Evolutionary conservation across 768 basidiomycete species (phyloP), one percentile per base, ranked within the genome.

Genomic region (Punctularia strigosozonata): DNA sequence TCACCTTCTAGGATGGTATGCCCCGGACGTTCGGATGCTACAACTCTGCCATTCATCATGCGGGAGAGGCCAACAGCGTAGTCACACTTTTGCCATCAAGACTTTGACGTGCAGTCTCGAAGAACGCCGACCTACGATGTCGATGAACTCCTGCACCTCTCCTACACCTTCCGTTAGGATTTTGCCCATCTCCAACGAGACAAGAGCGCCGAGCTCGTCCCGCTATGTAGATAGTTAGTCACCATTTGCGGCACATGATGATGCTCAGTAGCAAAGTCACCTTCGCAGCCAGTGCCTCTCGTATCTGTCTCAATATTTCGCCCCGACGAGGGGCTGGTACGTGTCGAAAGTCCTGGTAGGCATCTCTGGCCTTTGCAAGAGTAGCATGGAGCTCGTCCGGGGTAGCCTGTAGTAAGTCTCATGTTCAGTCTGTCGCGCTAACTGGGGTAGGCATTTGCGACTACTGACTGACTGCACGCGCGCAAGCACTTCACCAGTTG

Each of bases 111-210:
- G 36, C 7, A 22, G 26, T 8, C 26, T 17, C 24, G 24, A 36
- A 37, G 12, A 23, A 17, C 7, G 5, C 4, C 38, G 36, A 66
- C 84, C 53, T 55, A 95, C 88, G 46, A 94, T 88, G 53, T 95
- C 91, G 42, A 95, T 74, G 51, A 92, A 89, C 61, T 94, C 90
- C 54, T 92, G 88, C 10, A 97, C 89, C 62, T 95, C 90, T 13
- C 92, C 92, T 15, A 79, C 65, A 19, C 92, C 92, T 56, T 95
- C 92, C 13, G 83, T 80, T 50, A 68, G 72, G 47, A 95, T 91
- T 65, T 98, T 77, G 14, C 94, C 86, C 85, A 89, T 87, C 56
- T 88, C 86, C 12, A 91, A 68, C 30, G 85, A 81, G 6, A 94
- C 76, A 15, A 94, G 68, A 10, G 81, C 78, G 36, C 89, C 89